These are phyloP conservation scores for Fragilaria radians DNA, from an alignment of 108 stramenopile species.

Conservation along the genomic window DNA sequence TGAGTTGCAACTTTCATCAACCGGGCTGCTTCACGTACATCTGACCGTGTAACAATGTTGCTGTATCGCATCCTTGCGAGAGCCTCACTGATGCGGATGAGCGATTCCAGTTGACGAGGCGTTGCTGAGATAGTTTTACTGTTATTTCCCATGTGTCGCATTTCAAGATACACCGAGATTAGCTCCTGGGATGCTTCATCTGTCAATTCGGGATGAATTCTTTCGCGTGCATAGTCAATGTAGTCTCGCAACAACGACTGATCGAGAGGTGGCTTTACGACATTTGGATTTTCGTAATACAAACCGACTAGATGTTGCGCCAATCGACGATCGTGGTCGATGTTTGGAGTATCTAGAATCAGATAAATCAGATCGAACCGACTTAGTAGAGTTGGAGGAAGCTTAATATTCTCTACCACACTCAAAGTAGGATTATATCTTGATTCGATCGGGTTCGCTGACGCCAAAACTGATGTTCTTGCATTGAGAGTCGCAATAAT, in stretches of 20 bases:
- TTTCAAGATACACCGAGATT: conserved; percentile 85
- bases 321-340: conserved; percentile 80
- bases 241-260: conserved; percentile 85
- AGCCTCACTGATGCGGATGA: conserved; percentile 95
- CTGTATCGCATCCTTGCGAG: conserved; percentile 88
- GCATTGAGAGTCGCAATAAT: conserved; percentile 98
- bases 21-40: conserved; percentile 91
- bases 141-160: conserved; percentile 65
- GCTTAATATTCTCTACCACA: conserved; percentile 98
- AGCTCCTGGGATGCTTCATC: conserved; percentile 86
- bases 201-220: conserved; percentile 78
- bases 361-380: conserved; percentile 99
- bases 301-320: conserved; percentile 88
- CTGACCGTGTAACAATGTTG: conserved; percentile 55
- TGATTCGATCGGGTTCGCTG: conserved; percentile 96
- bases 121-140: conserved; percentile 96
- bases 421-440: conserved; percentile 94
- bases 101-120: conserved; percentile 96
- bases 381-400: conserved; percentile 96
- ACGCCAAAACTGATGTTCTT: conserved; percentile 95
- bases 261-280: conserved; percentile 71
- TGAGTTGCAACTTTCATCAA: conserved; percentile 97
- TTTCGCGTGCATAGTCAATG: conserved; percentile 89
- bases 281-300: conserved; percentile 79
- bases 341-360: conserved; percentile 90